Conservation (phyloP, 768 basidiomycete genomes). For the Phylloporus rhodoxanthus region DNA sequence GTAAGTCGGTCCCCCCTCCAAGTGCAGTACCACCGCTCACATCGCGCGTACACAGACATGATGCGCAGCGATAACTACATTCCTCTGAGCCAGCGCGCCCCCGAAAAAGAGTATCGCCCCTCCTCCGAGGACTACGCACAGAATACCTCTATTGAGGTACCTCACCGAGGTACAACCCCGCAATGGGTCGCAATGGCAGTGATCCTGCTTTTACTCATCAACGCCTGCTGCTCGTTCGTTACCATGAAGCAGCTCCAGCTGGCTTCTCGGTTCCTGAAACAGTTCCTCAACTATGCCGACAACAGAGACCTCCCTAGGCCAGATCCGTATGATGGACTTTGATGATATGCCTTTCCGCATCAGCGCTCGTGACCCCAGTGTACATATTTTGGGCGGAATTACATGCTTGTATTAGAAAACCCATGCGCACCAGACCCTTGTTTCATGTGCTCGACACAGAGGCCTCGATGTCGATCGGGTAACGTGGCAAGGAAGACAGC, state of each 20-base stretch:
- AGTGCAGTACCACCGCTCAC: neutral
- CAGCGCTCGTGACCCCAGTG: neutral
- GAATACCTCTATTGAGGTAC: conserved; percentile 3
- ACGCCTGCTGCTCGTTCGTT: conserved; percentile 18
- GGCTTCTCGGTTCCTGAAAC: conserved; percentile 13
- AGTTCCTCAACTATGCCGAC: conserved; percentile 17
- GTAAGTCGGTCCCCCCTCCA: neutral
- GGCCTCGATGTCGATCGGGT: neutral
- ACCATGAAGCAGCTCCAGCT: conserved; percentile 13
- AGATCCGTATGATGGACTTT: conserved; percentile 29
- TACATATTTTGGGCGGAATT: neutral
- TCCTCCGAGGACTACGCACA: conserved; percentile 1
- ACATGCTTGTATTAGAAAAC: neutral
- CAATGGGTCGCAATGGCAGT: conserved; percentile 15
- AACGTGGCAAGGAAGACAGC: neutral
- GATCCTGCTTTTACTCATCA: conserved; percentile 20
- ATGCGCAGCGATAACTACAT: conserved; percentile 15
- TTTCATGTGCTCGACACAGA: neutral
- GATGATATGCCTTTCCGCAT: conserved; percentile 1
- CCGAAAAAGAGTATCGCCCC: neutral
- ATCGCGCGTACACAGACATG: neutral
- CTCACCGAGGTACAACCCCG: neutral
- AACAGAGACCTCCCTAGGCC: conserved; percentile 27
- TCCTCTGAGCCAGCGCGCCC: conserved; percentile 1
- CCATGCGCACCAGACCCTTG: conserved; percentile 1